Evolutionary conservation across 352 stramenopile genomes (phyloP), one percentile per base, ranked within the genome.

Genomic region (Phytophthora agathidicida): DNA sequence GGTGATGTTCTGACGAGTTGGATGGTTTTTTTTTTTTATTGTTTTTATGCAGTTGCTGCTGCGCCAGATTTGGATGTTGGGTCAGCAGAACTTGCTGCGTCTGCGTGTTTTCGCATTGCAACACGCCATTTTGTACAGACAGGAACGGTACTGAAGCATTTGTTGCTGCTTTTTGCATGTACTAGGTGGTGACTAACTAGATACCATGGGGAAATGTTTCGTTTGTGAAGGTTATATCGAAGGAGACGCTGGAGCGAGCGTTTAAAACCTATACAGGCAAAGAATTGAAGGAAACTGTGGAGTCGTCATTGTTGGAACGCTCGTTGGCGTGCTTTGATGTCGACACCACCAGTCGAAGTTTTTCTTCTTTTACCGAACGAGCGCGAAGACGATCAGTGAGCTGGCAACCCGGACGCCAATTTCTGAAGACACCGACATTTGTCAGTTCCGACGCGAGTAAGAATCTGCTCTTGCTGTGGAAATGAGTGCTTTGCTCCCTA

Each of bases 201-300:
- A 22, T 47, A 8, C 7, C 17, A 3, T 1, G 42, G 20, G 17
- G 30, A 27, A 22, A 24, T 47, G 10, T 42, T 41, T 14, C 39
- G 20, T 35, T 19, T 43, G 5, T 39, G 26, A 54, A 75, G 68
- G 49, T 38, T n/a, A 73, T 73, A 26, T 38, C 63, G 7, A 60
- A 27, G 36, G 31, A 58, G 23, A 43, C 46, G 7, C 46, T 80
- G 28, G 27, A 55, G 16, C 14, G 65, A 42, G 26, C 38, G 4
- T 80, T 80, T 22, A 60, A 68, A 17, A 39, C 22, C 2, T 80
- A 80, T 49, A 80, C 67, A 9, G 45, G 56, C 17, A 60, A 65
- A 17, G 8, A 16, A 7, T 31, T 73, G 14, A 38, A 60, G n/a
- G 30, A 67, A 27, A 23, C 33, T 7, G 43, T 45, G 4, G 51